These are phyloP conservation scores for Fusarium falciforme DNA, from an alignment of 2,329 filamentous ascomycete genomes.

Conservation along the genomic window DNA sequence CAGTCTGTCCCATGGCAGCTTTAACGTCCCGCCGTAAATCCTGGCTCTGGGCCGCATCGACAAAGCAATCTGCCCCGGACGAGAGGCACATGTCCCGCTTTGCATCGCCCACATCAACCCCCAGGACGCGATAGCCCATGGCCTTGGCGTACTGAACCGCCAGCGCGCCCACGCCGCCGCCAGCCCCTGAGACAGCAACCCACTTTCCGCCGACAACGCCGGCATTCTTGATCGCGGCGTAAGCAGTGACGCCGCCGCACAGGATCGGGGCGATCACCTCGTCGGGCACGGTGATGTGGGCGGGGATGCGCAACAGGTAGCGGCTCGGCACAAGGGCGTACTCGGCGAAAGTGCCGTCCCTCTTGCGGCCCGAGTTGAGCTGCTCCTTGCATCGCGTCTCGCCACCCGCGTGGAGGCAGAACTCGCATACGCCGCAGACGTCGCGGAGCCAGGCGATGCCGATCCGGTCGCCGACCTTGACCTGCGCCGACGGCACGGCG, in stretches of 20 bases:
- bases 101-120: slow-evolving; percentile 48
- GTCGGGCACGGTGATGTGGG: slow-evolving; percentile 42
- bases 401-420: slow-evolving; percentile 46
- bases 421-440: slow-evolving; percentile 47
- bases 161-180: slow-evolving; percentile 53
- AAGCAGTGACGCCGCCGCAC: slow-evolving; percentile 56
- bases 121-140: slow-evolving; percentile 55
- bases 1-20: neutral
- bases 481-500: neutral
- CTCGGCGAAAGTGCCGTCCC: slow-evolving; percentile 54
- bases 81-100: slow-evolving; percentile 46
- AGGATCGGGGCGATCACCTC: slow-evolving; percentile 54
- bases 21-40: neutral
- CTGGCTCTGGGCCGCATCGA: slow-evolving; percentile 45
- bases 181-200: slow-evolving; percentile 51
- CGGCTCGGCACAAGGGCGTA: slow-evolving; percentile 49
- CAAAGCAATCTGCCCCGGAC: slow-evolving; percentile 49
- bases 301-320: slow-evolving; percentile 46
- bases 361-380: slow-evolving; percentile 46
- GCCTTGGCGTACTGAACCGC: slow-evolving; percentile 52
- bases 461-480: slow-evolving; percentile 6
- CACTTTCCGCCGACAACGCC: slow-evolving; percentile 46
- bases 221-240: slow-evolving; percentile 51
- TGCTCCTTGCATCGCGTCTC: slow-evolving; percentile 51
- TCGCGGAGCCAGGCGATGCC: slow-evolving; percentile 31